Base-by-base conservation (phyloP, 78 protist species). In the Dictyostelium firmibasis region DNA sequence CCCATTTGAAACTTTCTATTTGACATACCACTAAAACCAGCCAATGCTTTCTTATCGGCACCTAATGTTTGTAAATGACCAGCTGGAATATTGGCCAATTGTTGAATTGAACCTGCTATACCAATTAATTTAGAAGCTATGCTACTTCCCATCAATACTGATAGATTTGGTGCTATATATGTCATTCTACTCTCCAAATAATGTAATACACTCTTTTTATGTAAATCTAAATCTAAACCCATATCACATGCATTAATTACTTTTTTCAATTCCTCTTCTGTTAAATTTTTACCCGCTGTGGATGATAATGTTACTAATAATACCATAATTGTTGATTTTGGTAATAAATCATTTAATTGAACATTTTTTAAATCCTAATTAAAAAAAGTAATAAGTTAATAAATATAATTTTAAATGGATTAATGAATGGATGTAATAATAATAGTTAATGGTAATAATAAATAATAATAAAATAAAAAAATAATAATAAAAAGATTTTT, bases 121-220 rank as follows among this genome's bases (percentile, higher is more conserved):
- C 95, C 97, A 87, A 98, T 82, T 16, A 98, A 43, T 13, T 85
- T 60, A 0, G 99, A 97, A 20, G 99, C 99, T 11, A 95, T 91
- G n/a, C 91, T 38, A 36, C 96, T 20, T 10, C 99, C 99, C 7
- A 97, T 36, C 9, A 98, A 31, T 10, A 81, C 87, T 0, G 97
- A 38, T 20, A 96, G 25, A 77, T 97, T 98, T 53, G 99, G 99
- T 14, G 99, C 98, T 25, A 98, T 94, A 62, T 85, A 94, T 4
- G 69, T 18, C 98, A 98, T 98, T 41, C 98, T 94, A 47, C 92
- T 57, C 83, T 97, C 99, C n/a, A 98, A 96, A 64, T 83, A 98
- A 60, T 14, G 9, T 13, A 84, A 6, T 35, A 97, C 89, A 23
- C 35, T 9, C 31, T 79, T 89, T 76, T 89, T 89, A 8, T 60